Evolutionary conservation across 2,329 filamentous ascomycete species (phyloP), one percentile per base, ranked within the genome.

Genomic region (Phoma sp.): DNA sequence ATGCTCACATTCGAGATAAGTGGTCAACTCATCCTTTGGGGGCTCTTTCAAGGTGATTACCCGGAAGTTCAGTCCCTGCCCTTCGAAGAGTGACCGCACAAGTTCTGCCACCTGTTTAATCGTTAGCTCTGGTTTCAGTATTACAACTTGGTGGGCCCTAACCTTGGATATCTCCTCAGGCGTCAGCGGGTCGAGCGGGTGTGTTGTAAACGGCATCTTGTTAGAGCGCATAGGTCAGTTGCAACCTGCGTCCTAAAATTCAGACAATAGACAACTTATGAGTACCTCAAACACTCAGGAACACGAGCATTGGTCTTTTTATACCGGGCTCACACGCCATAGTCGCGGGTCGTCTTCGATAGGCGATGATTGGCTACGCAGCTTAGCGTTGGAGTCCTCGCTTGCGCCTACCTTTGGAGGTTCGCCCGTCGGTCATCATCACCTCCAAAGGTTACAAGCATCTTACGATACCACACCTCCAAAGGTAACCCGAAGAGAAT

Each of bases 41-140:
- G 82, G 82, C 56, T 85, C 82, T 13, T 68, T 67, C 9, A 85
- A 74, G 0, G 80, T 81, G 56, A 84, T 80, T 50, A 81, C 77
- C 3, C 81, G 77, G 61, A 84, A 85, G 51, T 77, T 75, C 7
- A 72, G 60, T 1, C 60, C 71, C 0, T 70, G 55, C 2, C 64
- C 69, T 2, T 70, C 66, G 4, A 79, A 72, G 2, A 71, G 56
- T 35, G 73, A 65, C 2, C 75, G 74, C 0, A 78, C 76, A 43
- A 70, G 57, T 43, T 74, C 61, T 24, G 69, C 68, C 50, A 58
- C 59, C 62, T 66, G 21, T 6, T 43, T 19, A 12, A 38, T 2
- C 39, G 19, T 51, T 4, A 43, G 35, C 13, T 17, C n/a, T 12
- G 9, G 4, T n/a, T 8, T 15, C 29, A 13, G 9, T 2, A 31